Conservation (phyloP, 495 filamentous ascomycete genomes). For the Penicillium taxi region DNA sequence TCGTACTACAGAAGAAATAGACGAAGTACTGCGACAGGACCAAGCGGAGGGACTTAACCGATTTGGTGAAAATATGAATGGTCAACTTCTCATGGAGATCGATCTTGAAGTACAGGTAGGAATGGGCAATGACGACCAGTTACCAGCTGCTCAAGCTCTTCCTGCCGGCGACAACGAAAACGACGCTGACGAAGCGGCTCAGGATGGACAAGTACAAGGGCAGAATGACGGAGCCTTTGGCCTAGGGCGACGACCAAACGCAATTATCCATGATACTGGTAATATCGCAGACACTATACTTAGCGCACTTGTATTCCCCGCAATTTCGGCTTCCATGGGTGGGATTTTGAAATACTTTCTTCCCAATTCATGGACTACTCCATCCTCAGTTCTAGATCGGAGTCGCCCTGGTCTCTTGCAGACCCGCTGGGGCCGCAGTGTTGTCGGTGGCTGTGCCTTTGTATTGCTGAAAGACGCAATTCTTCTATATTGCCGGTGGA, state of each 20-base stretch:
- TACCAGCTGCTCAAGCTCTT: conserved; percentile 10
- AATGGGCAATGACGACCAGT: conserved; percentile 31
- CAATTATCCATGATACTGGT: conserved; percentile 44
- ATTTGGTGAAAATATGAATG: conserved; percentile 32
- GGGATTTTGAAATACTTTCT: conserved; percentile 55
- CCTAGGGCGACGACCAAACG: conserved; percentile 33
- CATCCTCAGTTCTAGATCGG: conserved; percentile 30
- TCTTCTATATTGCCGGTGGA: conserved; percentile 66
- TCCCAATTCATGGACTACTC: conserved; percentile 55
- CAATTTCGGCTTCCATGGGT: conserved; percentile 57
- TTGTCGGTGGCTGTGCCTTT: conserved; percentile 73
- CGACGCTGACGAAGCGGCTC: conserved; percentile 14
- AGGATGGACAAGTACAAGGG: conserved; percentile 24
- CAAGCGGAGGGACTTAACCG: conserved; percentile 34
- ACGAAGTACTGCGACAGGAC: conserved; percentile 38
- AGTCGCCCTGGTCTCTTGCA: conserved; percentile 57
- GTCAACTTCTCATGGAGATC: conserved; percentile 39
- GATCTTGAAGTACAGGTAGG: conserved; percentile 38
- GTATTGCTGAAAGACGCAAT: conserved; percentile 70
- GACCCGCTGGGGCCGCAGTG: conserved; percentile 66
- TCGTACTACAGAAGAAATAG: conserved; percentile 44
- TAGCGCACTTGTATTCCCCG: conserved; percentile 56
- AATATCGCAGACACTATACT: conserved; percentile 49
- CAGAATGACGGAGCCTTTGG: conserved; percentile 23
- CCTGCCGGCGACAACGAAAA: conserved; percentile 13